Base-by-base conservation (phyloP, 768 basidiomycete species). In the Boletus rubescentipes region DNA sequence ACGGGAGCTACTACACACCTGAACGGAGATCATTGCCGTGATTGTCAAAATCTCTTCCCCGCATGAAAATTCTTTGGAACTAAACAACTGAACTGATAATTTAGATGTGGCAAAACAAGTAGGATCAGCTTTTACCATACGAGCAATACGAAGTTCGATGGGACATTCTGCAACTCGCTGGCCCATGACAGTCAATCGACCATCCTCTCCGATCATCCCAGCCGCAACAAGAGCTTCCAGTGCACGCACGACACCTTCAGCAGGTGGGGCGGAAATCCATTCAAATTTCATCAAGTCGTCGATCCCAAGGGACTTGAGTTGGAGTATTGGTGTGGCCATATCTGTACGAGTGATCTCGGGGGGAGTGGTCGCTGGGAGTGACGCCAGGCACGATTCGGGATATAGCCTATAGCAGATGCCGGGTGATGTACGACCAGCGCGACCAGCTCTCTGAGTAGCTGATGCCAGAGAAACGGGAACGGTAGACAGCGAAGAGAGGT, bases 31-130 rank as follows among this genome's bases (percentile, higher is more conserved):
- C 91, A 99, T 98, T 0, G 97, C 94, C 6, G 93, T 91, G 49
- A 99, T 97, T 0, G 94, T 93, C 49, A 99, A 74, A 45, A 97
- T 91, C 66, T 99, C 97, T 61, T 98, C 93, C 3, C 96, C 93
- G 60, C 97, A 99, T 61, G 81, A 80, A 68, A 87, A 89, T 5
- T 89, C 86, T 61, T 87, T 85, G 18, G 94, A 96, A 53, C 77
- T 83, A 60, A 98, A 91, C 4, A 99, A 69, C 96, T 99, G 56
- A 0, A 58, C 15, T 14, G 47, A 18, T 29, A 39, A 11, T 43
- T 59, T 15, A 61, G 56, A 35, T 37, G 9, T 21, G 14, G 34
- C 9, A 20, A 51, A 29, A 46, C 4, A 21, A 34, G 39, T 36
- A 43, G 10, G 16, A 31, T 38, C 9, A 41, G 9, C 5, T 73